Evolutionary conservation across 139 green algal species (phyloP).

Genomic region (Closterium sp.): DNA sequence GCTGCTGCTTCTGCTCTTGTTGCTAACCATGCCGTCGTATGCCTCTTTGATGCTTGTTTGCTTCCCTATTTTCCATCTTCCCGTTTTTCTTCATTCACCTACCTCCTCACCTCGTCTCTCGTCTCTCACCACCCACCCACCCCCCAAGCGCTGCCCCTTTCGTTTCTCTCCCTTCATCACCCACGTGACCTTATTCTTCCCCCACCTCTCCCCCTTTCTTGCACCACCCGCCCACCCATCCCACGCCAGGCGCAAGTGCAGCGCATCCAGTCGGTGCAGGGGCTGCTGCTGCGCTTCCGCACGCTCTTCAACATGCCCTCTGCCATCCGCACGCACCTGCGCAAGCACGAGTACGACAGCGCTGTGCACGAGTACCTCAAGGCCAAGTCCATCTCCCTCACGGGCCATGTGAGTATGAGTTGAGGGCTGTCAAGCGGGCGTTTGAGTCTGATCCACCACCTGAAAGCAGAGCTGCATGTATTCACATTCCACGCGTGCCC

Average conservation of each 20-base stretch:
- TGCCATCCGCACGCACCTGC: slow-evolving; percentile 19
- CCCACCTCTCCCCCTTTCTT: not conserved
- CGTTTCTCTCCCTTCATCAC: no score
- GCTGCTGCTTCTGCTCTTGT: not conserved
- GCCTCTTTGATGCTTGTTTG: not conserved
- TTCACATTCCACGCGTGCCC: not conserved
- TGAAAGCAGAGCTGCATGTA: not conserved
- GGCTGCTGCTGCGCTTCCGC: slow-evolving; percentile 31
- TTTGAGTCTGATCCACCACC: not conserved
- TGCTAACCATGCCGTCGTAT: not conserved
- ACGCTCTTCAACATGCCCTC: slow-evolving; percentile 38
- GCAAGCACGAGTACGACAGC: slow-evolving; percentile 37
- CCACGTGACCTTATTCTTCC: not conserved
- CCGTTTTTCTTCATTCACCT: not conserved
- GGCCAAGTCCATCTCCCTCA: slow-evolving; percentile 36
- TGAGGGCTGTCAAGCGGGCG: not conserved
- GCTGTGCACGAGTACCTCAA: slow-evolving; percentile 37
- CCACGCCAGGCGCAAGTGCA: slow-evolving; percentile 39
- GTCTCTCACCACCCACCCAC: no score
- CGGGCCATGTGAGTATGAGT: slow-evolving; percentile 1
- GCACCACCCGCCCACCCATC: slow-evolving; percentile 2
- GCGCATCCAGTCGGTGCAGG: slow-evolving; percentile 38
- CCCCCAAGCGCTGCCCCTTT: no score
- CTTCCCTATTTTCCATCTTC: not conserved
- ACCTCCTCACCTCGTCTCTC: not conserved